These are phyloP conservation scores for Achlya hypogyna DNA, from an alignment of 352 stramenopile species.

Conservation along the genomic window DNA sequence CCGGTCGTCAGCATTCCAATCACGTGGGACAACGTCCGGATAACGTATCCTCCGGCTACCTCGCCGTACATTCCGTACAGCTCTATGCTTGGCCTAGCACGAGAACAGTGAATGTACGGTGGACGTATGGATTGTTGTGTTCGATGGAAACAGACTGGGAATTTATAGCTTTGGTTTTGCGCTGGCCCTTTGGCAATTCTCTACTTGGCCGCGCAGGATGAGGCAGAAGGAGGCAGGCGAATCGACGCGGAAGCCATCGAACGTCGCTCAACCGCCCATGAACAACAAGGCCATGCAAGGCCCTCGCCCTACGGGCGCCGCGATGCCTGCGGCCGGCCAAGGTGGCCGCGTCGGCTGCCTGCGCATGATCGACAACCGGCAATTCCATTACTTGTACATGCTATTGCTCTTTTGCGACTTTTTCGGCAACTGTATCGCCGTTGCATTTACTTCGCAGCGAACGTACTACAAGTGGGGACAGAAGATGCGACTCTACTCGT, in stretches of 20 bases:
- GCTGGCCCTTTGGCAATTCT: background rate
- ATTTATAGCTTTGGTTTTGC: too few relatives aligned
- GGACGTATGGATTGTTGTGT: background rate
- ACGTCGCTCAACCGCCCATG: background rate
- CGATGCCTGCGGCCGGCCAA: background rate
- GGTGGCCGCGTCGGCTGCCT: slow-evolving; percentile 7
- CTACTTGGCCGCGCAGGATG: background rate
- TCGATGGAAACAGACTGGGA: background rate
- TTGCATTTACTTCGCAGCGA: slow-evolving; percentile 4
- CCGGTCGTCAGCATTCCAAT: background rate
- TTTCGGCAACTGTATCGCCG: slow-evolving; percentile 28
- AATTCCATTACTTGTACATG: slow-evolving; percentile 27
- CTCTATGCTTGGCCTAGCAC: too few relatives aligned
- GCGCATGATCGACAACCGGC: background rate
- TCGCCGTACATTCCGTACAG: background rate
- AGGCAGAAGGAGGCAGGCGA: background rate
- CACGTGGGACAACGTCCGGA: background rate
- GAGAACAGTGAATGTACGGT: background rate
- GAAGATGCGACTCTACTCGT: slow-evolving; percentile 48
- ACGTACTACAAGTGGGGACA: slow-evolving; percentile 10
- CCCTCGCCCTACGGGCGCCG: background rate
- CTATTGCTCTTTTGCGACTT: slow-evolving; percentile 83
- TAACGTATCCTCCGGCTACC: background rate
- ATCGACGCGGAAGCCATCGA: background rate
- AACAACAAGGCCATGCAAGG: background rate